phyloP scores from a whole-genome alignment of 1,139 yeast species.

The Kurtzmaniella quercitrusa region DNA sequence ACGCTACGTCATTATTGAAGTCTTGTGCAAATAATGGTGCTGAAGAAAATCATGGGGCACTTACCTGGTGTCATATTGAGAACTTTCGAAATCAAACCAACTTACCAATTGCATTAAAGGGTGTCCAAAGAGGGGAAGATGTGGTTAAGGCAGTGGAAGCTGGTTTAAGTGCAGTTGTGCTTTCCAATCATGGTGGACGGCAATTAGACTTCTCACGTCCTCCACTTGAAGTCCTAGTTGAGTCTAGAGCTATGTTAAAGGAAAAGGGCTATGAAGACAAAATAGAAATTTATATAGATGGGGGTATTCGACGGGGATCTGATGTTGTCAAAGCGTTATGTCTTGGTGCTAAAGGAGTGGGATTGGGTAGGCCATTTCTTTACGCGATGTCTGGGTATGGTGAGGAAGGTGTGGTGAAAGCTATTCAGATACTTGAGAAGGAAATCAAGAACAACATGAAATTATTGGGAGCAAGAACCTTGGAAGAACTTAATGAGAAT shows the following conservation, averaged over 20 bases:
- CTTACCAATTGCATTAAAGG: constrained; percentile 43
- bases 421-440: constrained; percentile 34
- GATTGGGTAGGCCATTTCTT: constrained; percentile 42
- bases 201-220: constrained; percentile 48
- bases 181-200: constrained; percentile 58
- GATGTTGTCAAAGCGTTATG: constrained; percentile 45
- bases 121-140: constrained; percentile 50
- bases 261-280: constrained; percentile 20
- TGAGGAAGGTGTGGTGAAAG: constrained; percentile 36
- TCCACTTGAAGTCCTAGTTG: constrained; percentile 46
- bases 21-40: constrained; percentile 1
- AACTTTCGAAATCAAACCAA: constrained; percentile 11
- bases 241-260: constrained; percentile 31
- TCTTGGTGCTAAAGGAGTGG: constrained; percentile 46
- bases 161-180: constrained; percentile 44
- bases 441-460: constrained; percentile 41
- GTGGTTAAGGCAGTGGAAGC: constrained; percentile 43
- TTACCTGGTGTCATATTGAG: not conserved
- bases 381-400: constrained; percentile 43
- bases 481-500: constrained; percentile 23
- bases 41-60: not conserved
- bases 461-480: constrained; percentile 33
- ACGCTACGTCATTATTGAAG: not conserved
- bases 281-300: constrained; percentile 39
- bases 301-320: constrained; percentile 46